Percentiles rank a stretch among this genome's conserved stretches.
phyloP scores from a whole-genome alignment of 352 stramenopile genomes.

The Pythium pyrilobum region DNA sequence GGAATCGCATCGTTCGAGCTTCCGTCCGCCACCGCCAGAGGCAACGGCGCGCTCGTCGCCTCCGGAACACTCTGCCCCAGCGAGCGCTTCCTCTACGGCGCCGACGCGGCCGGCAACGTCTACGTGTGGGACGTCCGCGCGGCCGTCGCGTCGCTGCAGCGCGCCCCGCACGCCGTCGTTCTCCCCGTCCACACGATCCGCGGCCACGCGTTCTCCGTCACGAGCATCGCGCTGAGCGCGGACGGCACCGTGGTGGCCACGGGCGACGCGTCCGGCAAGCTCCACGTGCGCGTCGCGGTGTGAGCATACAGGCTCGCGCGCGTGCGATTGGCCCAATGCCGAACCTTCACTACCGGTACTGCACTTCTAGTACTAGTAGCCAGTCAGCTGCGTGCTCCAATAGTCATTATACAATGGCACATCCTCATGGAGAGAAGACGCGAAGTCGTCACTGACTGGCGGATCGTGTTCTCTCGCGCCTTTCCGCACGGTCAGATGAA shows the following conservation, averaged over 20 bases:
- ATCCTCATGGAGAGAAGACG: background rate
- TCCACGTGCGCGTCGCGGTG: conserved; percentile 9
- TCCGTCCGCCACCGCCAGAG: background rate
- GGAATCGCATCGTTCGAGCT: conserved; percentile 4
- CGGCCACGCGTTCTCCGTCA: conserved; percentile 15
- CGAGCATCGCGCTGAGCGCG: conserved; percentile 8
- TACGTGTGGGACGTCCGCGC: conserved; percentile 8
- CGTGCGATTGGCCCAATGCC: no score
- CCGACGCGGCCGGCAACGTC: conserved; percentile 1
- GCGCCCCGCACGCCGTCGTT: background rate
- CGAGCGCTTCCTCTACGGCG: conserved; percentile 13
- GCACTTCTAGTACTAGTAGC: no score
- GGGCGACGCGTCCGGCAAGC: conserved; percentile 14
- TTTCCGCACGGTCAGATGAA: no score
- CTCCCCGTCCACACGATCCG: conserved; percentile 2
- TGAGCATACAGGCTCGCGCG: no score
- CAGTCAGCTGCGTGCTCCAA: no score
- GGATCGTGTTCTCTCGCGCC: no score
- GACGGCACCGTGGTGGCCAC: conserved; percentile 17
- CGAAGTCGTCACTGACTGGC: no score
- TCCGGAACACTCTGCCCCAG: conserved; percentile 4
- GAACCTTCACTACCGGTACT: no score
- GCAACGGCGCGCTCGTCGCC: background rate
- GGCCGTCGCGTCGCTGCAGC: background rate
- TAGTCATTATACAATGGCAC: no score